Conservation (phyloP, 2,329 filamentous ascomycete species). For the Coniella vitis region DNA sequence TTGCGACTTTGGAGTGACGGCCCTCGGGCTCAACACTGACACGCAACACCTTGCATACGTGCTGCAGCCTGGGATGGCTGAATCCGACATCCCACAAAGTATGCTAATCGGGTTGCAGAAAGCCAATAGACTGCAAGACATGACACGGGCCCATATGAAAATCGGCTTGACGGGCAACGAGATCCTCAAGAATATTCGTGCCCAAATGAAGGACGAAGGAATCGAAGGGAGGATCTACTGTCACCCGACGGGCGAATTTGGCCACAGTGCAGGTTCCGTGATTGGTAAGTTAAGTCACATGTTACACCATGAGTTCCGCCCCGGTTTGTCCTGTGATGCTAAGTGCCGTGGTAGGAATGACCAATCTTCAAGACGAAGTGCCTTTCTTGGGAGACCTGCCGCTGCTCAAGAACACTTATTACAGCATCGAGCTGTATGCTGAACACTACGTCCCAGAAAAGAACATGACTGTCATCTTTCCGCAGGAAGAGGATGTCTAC, state of each 20-base stretch:
- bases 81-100: conserved; percentile 33
- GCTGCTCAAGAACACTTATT: conserved; percentile 38
- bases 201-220: conserved; percentile 35
- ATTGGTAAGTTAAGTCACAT: conserved; percentile 30
- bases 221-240: conserved; percentile 42
- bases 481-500: conserved; percentile 44
- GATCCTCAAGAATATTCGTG: conserved; percentile 32
- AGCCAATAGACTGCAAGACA: conserved; percentile 41
- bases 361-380: conserved; percentile 41
- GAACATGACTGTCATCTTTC: conserved; percentile 38
- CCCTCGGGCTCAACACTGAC: conserved; percentile 41
- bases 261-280: conserved; percentile 40
- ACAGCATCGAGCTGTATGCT: conserved; percentile 43
- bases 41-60: conserved; percentile 46
- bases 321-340: not conserved
- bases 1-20: conserved; percentile 42
- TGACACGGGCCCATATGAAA: conserved; percentile 36
- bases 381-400: conserved; percentile 40
- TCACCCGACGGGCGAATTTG: conserved; percentile 45
- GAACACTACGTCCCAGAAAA: conserved; percentile 39
- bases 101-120: conserved; percentile 37
- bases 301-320: not conserved
- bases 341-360: conserved; percentile 32
- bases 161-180: conserved; percentile 37
- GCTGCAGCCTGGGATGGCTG: conserved; percentile 34